These are phyloP conservation scores for Aureobasidium sp. DNA, from an alignment of 2,329 filamentous ascomycete genomes.

Conservation along the genomic window DNA sequence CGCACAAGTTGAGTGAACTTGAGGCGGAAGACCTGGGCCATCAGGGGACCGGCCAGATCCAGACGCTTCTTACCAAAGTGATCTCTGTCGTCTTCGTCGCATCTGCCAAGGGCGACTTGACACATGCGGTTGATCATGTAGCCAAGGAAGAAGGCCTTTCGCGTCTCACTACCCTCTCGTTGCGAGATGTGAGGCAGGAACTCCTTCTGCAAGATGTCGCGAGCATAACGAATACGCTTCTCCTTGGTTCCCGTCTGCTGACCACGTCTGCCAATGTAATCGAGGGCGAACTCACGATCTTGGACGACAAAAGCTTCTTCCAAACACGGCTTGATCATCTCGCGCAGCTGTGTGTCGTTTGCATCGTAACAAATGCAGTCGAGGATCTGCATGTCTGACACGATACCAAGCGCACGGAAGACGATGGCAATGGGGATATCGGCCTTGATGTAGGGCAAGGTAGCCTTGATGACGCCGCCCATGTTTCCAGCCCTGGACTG, in stretches of 20 bases:
- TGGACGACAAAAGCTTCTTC: slow-evolving; percentile 96
- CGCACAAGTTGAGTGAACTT: slow-evolving; percentile 86
- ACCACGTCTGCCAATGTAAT: slow-evolving; percentile 91
- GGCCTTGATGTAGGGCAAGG: slow-evolving; percentile 84
- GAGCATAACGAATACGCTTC: slow-evolving; percentile 82
- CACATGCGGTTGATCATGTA: slow-evolving; percentile 98
- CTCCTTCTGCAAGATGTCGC: slow-evolving; percentile 95
- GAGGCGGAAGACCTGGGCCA: slow-evolving; percentile 92
- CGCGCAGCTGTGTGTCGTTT: slow-evolving; percentile 91
- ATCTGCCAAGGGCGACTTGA: slow-evolving; percentile 83
- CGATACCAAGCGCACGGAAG: slow-evolving; percentile 88
- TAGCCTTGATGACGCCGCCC: slow-evolving; percentile 81
- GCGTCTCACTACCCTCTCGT: slow-evolving; percentile 83
- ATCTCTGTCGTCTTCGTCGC: slow-evolving; percentile 93
- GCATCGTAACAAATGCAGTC: slow-evolving; percentile 97
- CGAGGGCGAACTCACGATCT: slow-evolving; percentile 84
- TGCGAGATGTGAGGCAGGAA: slow-evolving; percentile 95
- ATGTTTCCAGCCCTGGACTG: slow-evolving; percentile 62
- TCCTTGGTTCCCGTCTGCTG: slow-evolving; percentile 67
- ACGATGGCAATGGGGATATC: slow-evolving; percentile 93
- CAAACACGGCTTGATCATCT: slow-evolving; percentile 94
- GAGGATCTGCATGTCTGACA: slow-evolving; percentile 94
- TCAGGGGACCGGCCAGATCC: slow-evolving; percentile 84
- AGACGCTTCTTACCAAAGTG: slow-evolving; percentile 98
- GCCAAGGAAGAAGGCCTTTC: slow-evolving; percentile 95